Conservation (phyloP, 805 yeast genomes). For the Sungouiozyma intestinalis region DNA sequence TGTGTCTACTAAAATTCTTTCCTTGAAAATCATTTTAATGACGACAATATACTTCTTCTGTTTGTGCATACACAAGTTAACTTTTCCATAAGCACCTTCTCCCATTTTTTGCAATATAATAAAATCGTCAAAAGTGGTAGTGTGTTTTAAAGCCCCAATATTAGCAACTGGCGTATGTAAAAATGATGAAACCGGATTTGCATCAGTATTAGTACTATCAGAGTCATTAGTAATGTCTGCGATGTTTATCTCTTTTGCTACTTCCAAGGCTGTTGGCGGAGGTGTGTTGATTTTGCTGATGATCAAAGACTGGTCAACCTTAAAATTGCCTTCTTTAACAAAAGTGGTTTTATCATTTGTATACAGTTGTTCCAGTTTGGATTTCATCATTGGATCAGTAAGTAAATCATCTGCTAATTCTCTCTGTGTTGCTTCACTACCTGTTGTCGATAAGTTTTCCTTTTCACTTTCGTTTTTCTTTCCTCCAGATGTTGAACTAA, state of each 20-base stretch:
- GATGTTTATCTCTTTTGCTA: neutral
- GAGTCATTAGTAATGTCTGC: neutral
- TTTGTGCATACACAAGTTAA: slow-evolving; percentile 63
- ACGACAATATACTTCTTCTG: slow-evolving; percentile 60
- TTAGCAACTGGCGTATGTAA: slow-evolving; percentile 19
- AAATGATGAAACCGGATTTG: slow-evolving; percentile 8
- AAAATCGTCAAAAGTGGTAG: slow-evolving; percentile 64
- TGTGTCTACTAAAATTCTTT: slow-evolving; percentile 86
- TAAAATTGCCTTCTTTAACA: slow-evolving; percentile 28
- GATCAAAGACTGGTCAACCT: slow-evolving; percentile 24
- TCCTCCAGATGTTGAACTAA: neutral
- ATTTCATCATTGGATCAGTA: slow-evolving; percentile 15
- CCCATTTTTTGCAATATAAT: slow-evolving; percentile 70
- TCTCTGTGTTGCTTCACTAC: neutral
- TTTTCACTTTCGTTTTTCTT: neutral
- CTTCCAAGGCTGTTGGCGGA: slow-evolving; percentile 3
- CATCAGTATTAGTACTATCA: neutral
- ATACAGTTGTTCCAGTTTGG: slow-evolving; percentile 22
- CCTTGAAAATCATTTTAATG: slow-evolving; percentile 83
- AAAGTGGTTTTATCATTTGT: slow-evolving; percentile 25
- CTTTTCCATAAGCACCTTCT: slow-evolving; percentile 95
- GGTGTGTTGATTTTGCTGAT: slow-evolving; percentile 20
- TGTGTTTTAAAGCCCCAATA: slow-evolving; percentile 61
- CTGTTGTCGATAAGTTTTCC: slow-evolving; percentile 1
- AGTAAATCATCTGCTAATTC: slow-evolving; percentile 8